Evolutionary conservation across 129 eudicot species (phyloP).

Genomic region (Artemisia annua): DNA sequence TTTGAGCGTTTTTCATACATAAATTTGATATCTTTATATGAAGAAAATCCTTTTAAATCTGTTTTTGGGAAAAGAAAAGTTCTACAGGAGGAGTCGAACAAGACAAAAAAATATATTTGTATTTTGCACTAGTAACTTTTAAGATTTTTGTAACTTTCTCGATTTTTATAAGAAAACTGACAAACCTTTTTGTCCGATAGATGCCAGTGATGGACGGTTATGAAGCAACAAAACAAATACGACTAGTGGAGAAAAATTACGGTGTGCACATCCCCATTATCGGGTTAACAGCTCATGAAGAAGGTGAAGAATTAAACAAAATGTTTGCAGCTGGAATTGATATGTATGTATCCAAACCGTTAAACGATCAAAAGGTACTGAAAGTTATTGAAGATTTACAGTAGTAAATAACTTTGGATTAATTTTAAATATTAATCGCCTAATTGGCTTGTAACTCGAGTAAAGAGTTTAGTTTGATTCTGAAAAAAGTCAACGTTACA

Average conservation of each 20-base stretch:
- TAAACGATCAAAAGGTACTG: conserved; percentile 20
- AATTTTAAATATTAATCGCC: background rate
- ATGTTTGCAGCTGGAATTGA: conserved; percentile 14
- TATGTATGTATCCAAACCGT: conserved; percentile 40
- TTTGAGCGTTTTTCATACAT: too few relatives aligned
- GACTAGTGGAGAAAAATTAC: conserved; percentile 39
- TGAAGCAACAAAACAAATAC: conserved; percentile 35
- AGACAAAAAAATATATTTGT: too few relatives aligned
- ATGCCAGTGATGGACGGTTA: conserved; percentile 32
- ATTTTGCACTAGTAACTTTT: too few relatives aligned
- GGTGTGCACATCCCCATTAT: conserved; percentile 51
- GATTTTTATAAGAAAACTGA: background rate
- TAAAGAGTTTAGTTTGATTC: background rate
- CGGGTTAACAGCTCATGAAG: conserved; percentile 49
- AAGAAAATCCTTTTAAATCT: too few relatives aligned
- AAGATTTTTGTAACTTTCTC: background rate
- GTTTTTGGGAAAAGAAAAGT: too few relatives aligned
- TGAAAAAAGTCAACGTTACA: background rate
- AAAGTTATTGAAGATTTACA: conserved; percentile 26
- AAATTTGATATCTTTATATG: too few relatives aligned
- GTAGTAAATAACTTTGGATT: too few relatives aligned
- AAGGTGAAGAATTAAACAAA: conserved; percentile 17
- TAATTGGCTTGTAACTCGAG: background rate
- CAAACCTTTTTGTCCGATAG: background rate
- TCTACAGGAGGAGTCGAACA: too few relatives aligned